Percentiles rank a stretch among this genome's conserved stretches.
Evolutionary conservation across 306 rosid species (phyloP).

Genomic region (Lathyrus sativus): DNA sequence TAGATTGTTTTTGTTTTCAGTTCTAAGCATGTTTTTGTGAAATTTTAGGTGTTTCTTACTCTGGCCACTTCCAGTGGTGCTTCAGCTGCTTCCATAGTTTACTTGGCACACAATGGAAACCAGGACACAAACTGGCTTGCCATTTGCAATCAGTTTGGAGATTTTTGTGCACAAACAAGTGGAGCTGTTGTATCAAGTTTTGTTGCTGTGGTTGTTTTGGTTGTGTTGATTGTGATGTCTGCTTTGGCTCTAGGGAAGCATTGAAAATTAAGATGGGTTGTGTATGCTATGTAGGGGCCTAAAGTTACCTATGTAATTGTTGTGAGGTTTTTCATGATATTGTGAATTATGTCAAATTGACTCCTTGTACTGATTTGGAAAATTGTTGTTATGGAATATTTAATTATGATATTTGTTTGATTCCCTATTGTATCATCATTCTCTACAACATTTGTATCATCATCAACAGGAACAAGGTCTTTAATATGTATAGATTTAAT

Average conservation of each 20-base stretch:
- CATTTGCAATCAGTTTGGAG: conserved; percentile 76
- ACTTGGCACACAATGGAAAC: conserved; percentile 84
- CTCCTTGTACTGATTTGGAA: conserved; percentile 22
- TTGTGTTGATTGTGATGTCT: conserved; percentile 60
- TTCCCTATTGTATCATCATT: too few relatives aligned
- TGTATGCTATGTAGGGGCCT: background rate
- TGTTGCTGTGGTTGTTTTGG: conserved; percentile 48
- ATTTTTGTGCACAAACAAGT: conserved; percentile 66
- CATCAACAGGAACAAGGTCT: too few relatives aligned
- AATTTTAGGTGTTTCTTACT: conserved; percentile 67
- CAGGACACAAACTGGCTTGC: conserved; percentile 81
- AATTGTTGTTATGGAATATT: conserved; percentile 29
- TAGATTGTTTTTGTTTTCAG: too few relatives aligned
- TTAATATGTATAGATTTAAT: too few relatives aligned
- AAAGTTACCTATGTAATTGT: conserved; percentile 21
- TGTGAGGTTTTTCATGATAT: conserved; percentile 4
- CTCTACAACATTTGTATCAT: too few relatives aligned
- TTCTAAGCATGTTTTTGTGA: conserved; percentile 3
- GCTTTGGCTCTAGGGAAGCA: conserved; percentile 61
- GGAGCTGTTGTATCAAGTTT: conserved; percentile 72
- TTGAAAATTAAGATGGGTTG: conserved; percentile 7
- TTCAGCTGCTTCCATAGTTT: conserved; percentile 76
- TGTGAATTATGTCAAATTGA: conserved; percentile 22
- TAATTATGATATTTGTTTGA: conserved; percentile 15
- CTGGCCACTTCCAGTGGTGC: conserved; percentile 65